phyloP scores from a whole-genome alignment of 306 rosid genomes.

The Malus sylvestris region DNA sequence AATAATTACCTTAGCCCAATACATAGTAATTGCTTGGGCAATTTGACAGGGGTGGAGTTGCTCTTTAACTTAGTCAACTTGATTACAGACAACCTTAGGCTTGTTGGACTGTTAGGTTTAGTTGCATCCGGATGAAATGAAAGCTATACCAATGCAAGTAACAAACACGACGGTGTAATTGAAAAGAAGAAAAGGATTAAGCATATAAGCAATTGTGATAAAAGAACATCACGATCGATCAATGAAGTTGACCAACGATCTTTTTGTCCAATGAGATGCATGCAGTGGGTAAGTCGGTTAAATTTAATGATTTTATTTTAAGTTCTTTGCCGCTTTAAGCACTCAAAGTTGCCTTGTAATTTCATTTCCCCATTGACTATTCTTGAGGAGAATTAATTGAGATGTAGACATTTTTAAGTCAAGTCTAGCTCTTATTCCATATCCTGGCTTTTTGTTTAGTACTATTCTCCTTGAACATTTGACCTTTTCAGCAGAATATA shows the following conservation, averaged over 20 bases:
- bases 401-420: not conserved
- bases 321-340: not conserved
- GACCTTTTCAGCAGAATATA: not conserved
- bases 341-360: constrained; percentile 1
- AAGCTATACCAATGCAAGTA: no score
- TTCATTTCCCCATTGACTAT: not conserved
- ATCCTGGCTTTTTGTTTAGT: no score
- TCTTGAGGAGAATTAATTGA: not conserved
- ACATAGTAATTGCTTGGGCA: no score
- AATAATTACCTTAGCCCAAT: no score
- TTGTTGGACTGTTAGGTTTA: no score
- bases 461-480: not conserved
- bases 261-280: not conserved
- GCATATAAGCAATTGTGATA: not conserved
- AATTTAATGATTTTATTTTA: not conserved
- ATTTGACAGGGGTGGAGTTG: no score
- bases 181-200: no score
- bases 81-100: no score
- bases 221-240: not conserved
- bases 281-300: not conserved
- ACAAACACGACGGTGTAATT: no score
- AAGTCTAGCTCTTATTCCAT: not conserved
- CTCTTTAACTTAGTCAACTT: no score
- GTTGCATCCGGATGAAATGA: no score
- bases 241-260: not conserved